phyloP scores from a whole-genome alignment of 108 stramenopile genomes.

The Cyclotella choctawhatcheeana region DNA sequence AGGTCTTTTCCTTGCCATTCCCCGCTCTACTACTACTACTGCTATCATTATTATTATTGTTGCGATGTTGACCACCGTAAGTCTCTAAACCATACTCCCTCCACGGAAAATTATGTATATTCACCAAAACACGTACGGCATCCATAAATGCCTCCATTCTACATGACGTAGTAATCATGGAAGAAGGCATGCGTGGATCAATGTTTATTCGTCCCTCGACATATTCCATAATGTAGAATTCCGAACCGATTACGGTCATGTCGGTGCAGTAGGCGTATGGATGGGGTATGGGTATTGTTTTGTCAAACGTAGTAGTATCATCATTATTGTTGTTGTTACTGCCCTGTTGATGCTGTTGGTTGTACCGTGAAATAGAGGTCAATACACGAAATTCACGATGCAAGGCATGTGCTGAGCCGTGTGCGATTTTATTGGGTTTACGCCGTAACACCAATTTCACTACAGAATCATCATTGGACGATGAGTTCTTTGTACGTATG shows the following conservation, averaged over 20 bases:
- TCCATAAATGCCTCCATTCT: constrained; percentile 68
- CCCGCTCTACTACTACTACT: constrained; percentile 59
- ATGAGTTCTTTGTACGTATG: constrained; percentile 29
- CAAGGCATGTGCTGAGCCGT: constrained; percentile 94
- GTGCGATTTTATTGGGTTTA: constrained; percentile 84
- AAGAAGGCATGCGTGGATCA: constrained; percentile 86
- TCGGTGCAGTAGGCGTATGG: constrained; percentile 87
- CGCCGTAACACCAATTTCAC: constrained; percentile 77
- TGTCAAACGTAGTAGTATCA: no score
- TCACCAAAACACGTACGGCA: constrained; percentile 81
- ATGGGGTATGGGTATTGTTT: constrained; percentile 84
- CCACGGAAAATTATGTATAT: constrained; percentile 71
- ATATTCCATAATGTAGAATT: constrained; percentile 97
- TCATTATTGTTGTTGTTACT: no score
- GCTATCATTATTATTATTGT: no score
- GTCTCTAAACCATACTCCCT: constrained; percentile 64
- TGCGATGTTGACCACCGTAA: constrained; percentile 74
- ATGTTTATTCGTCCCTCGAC: constrained; percentile 90
- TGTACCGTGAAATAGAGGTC: constrained; percentile 70
- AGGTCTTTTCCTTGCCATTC: constrained; percentile 15
- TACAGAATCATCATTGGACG: neutral
- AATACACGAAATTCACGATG: constrained; percentile 95
- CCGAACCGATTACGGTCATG: constrained; percentile 81
- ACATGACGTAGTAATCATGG: constrained; percentile 50
- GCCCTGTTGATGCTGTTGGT: constrained; percentile 40